Conservation (phyloP, 2,329 filamentous ascomycete species). For the Trichoderma hamatum region DNA sequence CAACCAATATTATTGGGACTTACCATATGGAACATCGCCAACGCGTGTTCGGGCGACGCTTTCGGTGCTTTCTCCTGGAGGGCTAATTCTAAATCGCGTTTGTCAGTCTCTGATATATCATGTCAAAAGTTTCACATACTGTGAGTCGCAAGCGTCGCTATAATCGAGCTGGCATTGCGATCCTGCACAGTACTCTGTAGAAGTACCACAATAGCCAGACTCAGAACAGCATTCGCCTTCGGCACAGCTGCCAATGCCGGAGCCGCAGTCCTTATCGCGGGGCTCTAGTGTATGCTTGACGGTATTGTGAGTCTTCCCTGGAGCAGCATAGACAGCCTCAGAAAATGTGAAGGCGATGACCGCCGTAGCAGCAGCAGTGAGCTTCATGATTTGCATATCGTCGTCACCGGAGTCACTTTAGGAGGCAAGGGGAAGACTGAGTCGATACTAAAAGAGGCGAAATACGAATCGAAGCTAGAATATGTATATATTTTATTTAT, state of each 20-base stretch:
- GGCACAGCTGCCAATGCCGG: conserved; percentile 41
- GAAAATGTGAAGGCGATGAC: neutral
- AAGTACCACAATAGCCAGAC: conserved; percentile 44
- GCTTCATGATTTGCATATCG: neutral
- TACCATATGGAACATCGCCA: conserved; percentile 46
- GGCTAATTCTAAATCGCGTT: conserved; percentile 35
- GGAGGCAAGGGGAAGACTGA: neutral
- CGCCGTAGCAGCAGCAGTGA: neutral
- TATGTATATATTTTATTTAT: neutral
- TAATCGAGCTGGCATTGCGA: conserved; percentile 46
- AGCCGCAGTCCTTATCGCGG: conserved; percentile 35
- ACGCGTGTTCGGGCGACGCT: conserved; percentile 37
- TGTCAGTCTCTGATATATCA: neutral
- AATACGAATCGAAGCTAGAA: neutral
- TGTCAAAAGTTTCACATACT: conserved; percentile 37
- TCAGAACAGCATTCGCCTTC: conserved; percentile 43
- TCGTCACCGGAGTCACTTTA: neutral
- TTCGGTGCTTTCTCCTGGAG: conserved; percentile 39
- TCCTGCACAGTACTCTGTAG: conserved; percentile 41
- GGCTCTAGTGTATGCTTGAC: neutral
- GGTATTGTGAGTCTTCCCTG: neutral
- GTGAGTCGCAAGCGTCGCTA: conserved; percentile 46
- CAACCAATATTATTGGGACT: conserved; percentile 18
- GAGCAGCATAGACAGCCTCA: neutral
- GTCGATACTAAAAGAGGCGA: neutral